A percentile compares a stretch with the other conserved stretches of the same genome.
Evolutionary conservation across 1,284 basidiomycete species (phyloP).

Genomic region (Porphyrellus sp.): DNA sequence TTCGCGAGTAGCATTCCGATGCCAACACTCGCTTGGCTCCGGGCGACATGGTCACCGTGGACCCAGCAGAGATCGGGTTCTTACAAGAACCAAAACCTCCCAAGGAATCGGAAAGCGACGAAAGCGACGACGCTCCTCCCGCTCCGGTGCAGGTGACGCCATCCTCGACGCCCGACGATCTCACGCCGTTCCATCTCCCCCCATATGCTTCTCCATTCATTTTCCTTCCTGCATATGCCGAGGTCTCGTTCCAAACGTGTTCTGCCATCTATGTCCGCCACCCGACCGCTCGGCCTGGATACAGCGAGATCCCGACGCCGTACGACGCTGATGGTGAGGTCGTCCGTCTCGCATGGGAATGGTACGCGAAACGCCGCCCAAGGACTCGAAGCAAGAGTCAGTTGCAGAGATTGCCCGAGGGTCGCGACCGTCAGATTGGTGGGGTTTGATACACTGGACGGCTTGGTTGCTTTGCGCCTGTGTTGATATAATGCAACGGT

Average conservation of each 20-base stretch:
- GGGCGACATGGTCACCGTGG: slow-evolving; percentile 91
- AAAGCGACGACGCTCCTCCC: slow-evolving; percentile 2
- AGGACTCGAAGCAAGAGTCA: slow-evolving; percentile 68
- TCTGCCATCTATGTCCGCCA: slow-evolving; percentile 93
- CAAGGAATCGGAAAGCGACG: slow-evolving; percentile 16
- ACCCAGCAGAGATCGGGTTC: slow-evolving; percentile 81
- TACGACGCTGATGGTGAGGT: slow-evolving; percentile 92
- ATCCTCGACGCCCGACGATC: slow-evolving; percentile 17
- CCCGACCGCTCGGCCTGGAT: slow-evolving; percentile 89
- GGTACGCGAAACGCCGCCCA: slow-evolving; percentile 76
- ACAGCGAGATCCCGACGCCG: slow-evolving; percentile 91
- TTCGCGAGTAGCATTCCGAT: slow-evolving; percentile 62
- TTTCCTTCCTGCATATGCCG: slow-evolving; percentile 95
- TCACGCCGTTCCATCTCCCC: slow-evolving; percentile 86
- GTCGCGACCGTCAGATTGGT: slow-evolving; percentile 36
- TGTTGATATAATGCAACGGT: background rate
- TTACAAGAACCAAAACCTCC: slow-evolving; percentile 45
- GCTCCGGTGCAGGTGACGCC: slow-evolving; percentile 1
- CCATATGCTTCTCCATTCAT: slow-evolving; percentile 87
- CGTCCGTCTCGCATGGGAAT: slow-evolving; percentile 87
- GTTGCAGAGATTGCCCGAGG: slow-evolving; percentile 68
- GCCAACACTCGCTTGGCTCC: slow-evolving; percentile 90
- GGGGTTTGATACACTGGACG: slow-evolving; percentile 11
- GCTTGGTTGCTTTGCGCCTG: background rate
- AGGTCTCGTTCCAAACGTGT: slow-evolving; percentile 88